Evolutionary conservation across 495 filamentous ascomycete genomes (phyloP), one percentile per base, ranked within the genome.

Genomic region (Trichodelitschia bisporula): DNA sequence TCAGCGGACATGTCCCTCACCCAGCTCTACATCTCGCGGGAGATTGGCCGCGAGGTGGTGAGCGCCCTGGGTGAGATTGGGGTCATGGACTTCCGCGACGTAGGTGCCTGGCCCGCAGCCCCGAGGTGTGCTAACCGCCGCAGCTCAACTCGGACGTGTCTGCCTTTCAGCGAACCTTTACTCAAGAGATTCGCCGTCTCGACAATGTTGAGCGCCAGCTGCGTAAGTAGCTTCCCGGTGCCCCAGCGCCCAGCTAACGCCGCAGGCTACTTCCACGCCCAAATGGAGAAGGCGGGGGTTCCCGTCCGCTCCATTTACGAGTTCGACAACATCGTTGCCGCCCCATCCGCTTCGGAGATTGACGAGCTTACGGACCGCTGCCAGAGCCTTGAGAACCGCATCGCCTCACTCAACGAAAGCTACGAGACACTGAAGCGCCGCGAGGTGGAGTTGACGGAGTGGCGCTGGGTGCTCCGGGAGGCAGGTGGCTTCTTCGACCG

Each of bases 1-100:
- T 95, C 89, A 48, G 72, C 80, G 75, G 83, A 95, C 56, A 99
- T 99, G 86, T 90, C 80, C 64, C 71, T 99, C 67, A 89, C 89
- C 49, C 86, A 95, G 66, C 72, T 99, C 42, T 99, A 93, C 57
- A 82, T 95, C 44, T 77, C 86, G 39, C 93, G 91, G 43, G 86
- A 99, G 59, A 93, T 95, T 37, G 83, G 89, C 40, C 69, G 86
- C 50, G 86, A 99, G 59, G 83, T 92, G 40, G 78, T 95, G 34
- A 92, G 79, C 48, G 86, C 86, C 30, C 59, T 99, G 38, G 86
- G 86, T 41, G 86, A 95, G 59, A 62, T 99, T 42, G 86, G 86
- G 33, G 63, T 83, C 47, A 75, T 95, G 41, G 80, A 93, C 55
- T 95, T 95, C 49, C 67, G 86, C 51, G 86, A 99, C 67, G 86